phyloP scores from a whole-genome alignment of 306 rosid genomes.

The Malus sieversii region DNA sequence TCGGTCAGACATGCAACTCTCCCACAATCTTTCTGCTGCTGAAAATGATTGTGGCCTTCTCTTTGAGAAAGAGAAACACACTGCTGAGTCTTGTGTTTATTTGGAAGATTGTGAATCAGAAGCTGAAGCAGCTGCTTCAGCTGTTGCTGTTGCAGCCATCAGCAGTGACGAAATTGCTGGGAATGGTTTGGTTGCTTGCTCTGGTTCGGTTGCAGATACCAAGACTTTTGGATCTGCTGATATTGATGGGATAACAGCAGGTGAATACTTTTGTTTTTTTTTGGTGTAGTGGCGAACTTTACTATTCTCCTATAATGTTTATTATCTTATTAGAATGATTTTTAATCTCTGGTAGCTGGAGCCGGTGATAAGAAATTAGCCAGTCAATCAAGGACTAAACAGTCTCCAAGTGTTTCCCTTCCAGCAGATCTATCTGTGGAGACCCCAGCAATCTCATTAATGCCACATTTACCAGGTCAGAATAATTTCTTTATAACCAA shows the following conservation, averaged over 20 bases:
- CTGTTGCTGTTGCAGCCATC: conserved; percentile 95
- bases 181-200: conserved; percentile 47
- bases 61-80: conserved; percentile 67
- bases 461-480: conserved; percentile 61
- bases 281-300: neutral
- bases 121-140: conserved; percentile 98
- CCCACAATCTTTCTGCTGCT: conserved; percentile 51
- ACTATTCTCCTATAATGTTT: neutral
- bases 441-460: conserved; percentile 60
- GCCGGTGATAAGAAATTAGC: conserved; percentile 53
- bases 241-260: conserved; percentile 55
- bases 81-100: conserved; percentile 43
- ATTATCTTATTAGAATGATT: neutral
- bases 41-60: conserved; percentile 61
- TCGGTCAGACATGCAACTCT: conserved; percentile 54
- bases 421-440: conserved; percentile 92
- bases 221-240: conserved; percentile 46
- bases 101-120: conserved; percentile 85
- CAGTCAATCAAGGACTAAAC: conserved; percentile 60
- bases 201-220: conserved; percentile 55
- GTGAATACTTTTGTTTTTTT: conserved; percentile 4
- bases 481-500: conserved; percentile 10
- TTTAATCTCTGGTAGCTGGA: conserved; percentile 41
- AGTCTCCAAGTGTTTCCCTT: conserved; percentile 67
- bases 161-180: conserved; percentile 75